Evolutionary conservation across 257 asterid genomes (phyloP).

Genomic region (Solanum arcanum): DNA sequence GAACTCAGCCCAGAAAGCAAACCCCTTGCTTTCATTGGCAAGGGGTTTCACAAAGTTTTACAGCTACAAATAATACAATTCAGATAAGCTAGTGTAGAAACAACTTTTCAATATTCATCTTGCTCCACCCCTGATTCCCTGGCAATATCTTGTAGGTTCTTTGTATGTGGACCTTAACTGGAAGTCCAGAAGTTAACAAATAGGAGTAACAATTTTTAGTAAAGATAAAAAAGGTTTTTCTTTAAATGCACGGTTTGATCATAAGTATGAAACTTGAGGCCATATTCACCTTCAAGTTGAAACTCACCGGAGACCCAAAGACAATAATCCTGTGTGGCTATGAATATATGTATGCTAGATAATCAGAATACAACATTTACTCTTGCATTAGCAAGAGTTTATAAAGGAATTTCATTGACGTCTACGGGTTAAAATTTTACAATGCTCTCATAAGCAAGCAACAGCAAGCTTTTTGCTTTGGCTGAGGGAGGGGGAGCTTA

Average conservation of each 20-base stretch:
- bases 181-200: not conserved
- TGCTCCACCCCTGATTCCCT: not conserved
- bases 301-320: not conserved
- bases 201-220: not conserved
- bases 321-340: not conserved
- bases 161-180: not conserved
- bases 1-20: too few species aligned
- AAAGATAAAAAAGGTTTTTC: not conserved
- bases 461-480: not conserved
- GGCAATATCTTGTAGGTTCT: not conserved
- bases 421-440: not conserved
- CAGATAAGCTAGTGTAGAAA: not conserved
- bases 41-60: not conserved
- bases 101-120: not conserved
- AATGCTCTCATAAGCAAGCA: not conserved
- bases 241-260: not conserved
- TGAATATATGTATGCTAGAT: not conserved
- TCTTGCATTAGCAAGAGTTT: not conserved
- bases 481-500: not conserved
- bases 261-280: not conserved
- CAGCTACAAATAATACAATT: not conserved
- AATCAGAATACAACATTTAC: not conserved
- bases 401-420: not conserved
- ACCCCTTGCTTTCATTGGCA: too few species aligned
- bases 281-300: not conserved